A percentile compares a stretch with the other conserved stretches of the same genome.
Evolutionary conservation across 2,329 filamentous ascomycete genomes (phyloP).

Genomic region (Xylariaceae sp.): DNA sequence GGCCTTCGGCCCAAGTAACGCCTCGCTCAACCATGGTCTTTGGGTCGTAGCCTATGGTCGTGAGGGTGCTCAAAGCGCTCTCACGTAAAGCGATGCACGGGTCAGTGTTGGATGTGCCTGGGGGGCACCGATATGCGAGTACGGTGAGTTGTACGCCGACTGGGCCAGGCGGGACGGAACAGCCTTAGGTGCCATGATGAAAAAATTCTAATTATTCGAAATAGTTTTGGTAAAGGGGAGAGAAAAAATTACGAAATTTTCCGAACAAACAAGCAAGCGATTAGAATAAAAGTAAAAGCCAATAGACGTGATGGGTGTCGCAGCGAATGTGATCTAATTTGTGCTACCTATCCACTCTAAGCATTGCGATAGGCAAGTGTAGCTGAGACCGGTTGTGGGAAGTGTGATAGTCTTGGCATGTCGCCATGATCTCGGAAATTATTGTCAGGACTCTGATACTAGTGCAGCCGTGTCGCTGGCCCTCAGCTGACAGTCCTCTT

Average conservation of each 20-base stretch:
- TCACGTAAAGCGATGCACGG: conserved; percentile 26
- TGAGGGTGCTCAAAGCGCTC: conserved; percentile 24
- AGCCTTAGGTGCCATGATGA: no score
- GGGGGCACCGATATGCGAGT: conserved; percentile 26
- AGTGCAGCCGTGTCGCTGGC: conserved; percentile 41
- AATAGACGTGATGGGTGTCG: no score
- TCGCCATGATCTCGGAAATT: conserved; percentile 50
- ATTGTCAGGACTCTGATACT: conserved; percentile 58
- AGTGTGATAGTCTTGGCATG: conserved; percentile 51
- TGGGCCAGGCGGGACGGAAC: conserved; percentile 26
- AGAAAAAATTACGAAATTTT: no score
- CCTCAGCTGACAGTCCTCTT: conserved; percentile 16
- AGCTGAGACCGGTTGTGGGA: conserved; percentile 45
- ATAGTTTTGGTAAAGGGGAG: no score
- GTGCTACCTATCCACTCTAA: no score
- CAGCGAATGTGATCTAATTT: no score
- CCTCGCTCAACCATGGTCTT: conserved; percentile 29
- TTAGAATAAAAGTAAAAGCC: no score
- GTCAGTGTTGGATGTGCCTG: conserved; percentile 26
- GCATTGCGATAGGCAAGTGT: no score
- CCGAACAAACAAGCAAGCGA: no score
- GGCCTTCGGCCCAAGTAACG: conserved; percentile 36
- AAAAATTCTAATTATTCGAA: no score
- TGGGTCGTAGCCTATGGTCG: conserved; percentile 29
- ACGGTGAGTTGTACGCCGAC: conserved; percentile 29